phyloP scores from a whole-genome alignment of 1,284 basidiomycete species.

The Macrocybe sp. region DNA sequence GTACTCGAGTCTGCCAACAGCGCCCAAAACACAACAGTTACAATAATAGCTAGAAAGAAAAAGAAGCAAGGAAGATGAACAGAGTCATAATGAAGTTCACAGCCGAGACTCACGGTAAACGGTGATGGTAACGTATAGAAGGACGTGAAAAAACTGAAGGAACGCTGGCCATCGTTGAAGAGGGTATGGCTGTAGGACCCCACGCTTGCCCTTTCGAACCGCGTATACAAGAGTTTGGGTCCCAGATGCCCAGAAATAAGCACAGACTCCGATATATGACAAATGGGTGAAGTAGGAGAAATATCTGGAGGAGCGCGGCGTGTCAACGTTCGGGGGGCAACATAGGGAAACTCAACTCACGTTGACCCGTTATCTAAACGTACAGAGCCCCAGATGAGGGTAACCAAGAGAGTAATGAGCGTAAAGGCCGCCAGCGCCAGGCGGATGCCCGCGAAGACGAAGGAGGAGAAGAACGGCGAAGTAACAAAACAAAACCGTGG shows the following conservation, averaged over 20 bases:
- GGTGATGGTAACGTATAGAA: constrained; percentile 48
- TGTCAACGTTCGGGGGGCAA: background rate
- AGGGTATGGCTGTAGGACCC: constrained; percentile 34
- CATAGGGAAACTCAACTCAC: constrained; percentile 18
- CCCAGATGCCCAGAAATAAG: constrained; percentile 58
- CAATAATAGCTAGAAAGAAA: constrained; percentile 48
- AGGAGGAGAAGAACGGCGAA: constrained; percentile 48
- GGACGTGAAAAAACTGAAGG: constrained; percentile 54
- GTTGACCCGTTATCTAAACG: constrained; percentile 20
- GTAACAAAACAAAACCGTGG: constrained; percentile 47
- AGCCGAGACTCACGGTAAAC: constrained; percentile 49
- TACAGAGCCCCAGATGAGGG: constrained; percentile 35
- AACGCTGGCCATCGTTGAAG: constrained; percentile 54
- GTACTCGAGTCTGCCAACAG: constrained; percentile 41
- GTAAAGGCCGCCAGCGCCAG: constrained; percentile 50
- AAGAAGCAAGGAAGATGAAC: background rate
- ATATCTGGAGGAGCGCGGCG: constrained; percentile 32
- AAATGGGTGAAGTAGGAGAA: constrained; percentile 63
- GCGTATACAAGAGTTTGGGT: constrained; percentile 50
- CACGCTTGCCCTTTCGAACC: constrained; percentile 9
- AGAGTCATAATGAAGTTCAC: constrained; percentile 4
- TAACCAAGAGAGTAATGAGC: constrained; percentile 39
- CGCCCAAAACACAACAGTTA: constrained; percentile 65
- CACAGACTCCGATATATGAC: constrained; percentile 54
- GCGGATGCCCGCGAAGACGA: constrained; percentile 41